Conservation (phyloP, 495 filamentous ascomycete genomes). For the Penicillium mononematosum region DNA sequence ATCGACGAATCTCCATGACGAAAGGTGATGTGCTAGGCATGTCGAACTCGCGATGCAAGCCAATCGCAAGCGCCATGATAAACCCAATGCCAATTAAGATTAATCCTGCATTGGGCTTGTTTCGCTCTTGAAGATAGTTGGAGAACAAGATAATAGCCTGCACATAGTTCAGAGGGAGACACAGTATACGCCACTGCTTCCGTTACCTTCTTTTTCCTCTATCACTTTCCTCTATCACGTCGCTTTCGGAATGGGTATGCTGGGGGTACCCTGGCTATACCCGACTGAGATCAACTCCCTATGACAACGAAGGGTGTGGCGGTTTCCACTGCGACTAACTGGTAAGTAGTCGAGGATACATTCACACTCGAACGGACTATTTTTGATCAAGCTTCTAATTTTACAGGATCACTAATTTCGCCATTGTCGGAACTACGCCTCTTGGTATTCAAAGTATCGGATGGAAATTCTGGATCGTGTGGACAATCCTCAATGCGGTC, state of each 20-base stretch:
- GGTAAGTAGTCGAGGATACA: conserved; percentile 27
- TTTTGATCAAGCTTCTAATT: neutral
- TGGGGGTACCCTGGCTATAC: conserved; percentile 60
- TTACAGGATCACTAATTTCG: conserved; percentile 54
- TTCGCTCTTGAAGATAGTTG: too few relatives aligned
- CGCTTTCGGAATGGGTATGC: conserved; percentile 55
- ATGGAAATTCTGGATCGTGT: conserved; percentile 63
- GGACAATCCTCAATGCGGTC: conserved; percentile 54
- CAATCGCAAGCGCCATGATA: too few relatives aligned
- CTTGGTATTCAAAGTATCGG: conserved; percentile 54
- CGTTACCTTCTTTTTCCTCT: conserved; percentile 44
- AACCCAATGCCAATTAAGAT: too few relatives aligned
- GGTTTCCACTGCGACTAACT: conserved; percentile 58
- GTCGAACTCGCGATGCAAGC: too few relatives aligned
- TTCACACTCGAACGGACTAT: too few relatives aligned
- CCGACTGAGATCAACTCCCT: conserved; percentile 61
- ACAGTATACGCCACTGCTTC: conserved; percentile 37
- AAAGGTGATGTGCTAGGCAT: too few relatives aligned
- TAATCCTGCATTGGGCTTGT: too few relatives aligned
- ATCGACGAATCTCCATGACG: too few relatives aligned
- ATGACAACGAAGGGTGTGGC: conserved; percentile 59
- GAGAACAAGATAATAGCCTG: too few relatives aligned
- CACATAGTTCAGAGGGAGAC: too few relatives aligned
- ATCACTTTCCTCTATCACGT: conserved; percentile 54
- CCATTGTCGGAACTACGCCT: conserved; percentile 60